Percentiles rank a stretch among this genome's conserved stretches.
Evolutionary conservation across 2,329 filamentous ascomycete genomes (phyloP).

Genomic region (Fusarium sp.): DNA sequence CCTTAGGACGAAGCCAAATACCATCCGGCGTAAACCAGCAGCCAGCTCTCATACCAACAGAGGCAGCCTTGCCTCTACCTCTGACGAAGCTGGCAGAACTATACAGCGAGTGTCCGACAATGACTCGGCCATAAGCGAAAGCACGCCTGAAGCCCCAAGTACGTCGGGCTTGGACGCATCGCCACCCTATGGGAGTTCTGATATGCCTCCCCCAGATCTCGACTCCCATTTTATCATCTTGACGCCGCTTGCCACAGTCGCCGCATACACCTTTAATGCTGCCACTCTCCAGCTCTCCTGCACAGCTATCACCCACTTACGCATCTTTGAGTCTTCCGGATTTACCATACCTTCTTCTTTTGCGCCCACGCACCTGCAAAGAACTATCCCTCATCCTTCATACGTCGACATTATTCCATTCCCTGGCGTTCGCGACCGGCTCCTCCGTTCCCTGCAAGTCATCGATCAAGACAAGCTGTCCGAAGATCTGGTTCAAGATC

Average conservation of each 20-base stretch:
- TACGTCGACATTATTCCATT: slow-evolving; percentile 38
- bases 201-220: too few relatives aligned
- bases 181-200: not conserved
- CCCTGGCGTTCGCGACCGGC: slow-evolving; percentile 19
- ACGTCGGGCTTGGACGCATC: not conserved
- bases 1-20: too few relatives aligned
- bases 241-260: slow-evolving; percentile 12
- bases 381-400: slow-evolving; percentile 8
- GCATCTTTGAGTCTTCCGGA: not conserved
- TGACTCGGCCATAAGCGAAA: not conserved
- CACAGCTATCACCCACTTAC: not conserved
- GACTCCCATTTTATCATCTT: slow-evolving; percentile 17
- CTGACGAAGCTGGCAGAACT: too few relatives aligned
- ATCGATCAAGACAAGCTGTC: slow-evolving; percentile 22
- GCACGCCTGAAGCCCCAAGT: not conserved
- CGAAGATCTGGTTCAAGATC: slow-evolving; percentile 6
- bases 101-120: too few relatives aligned
- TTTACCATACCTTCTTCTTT: not conserved
- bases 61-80: too few relatives aligned
- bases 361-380: slow-evolving; percentile 21
- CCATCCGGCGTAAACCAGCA: too few relatives aligned
- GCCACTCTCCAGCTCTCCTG: slow-evolving; percentile 17
- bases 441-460: slow-evolving; percentile 16
- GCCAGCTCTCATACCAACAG: too few relatives aligned
- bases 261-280: slow-evolving; percentile 11